Evolutionary conservation across 768 basidiomycete species (phyloP), one percentile per base, ranked within the genome.

Genomic region (Boletus rubescentipes): DNA sequence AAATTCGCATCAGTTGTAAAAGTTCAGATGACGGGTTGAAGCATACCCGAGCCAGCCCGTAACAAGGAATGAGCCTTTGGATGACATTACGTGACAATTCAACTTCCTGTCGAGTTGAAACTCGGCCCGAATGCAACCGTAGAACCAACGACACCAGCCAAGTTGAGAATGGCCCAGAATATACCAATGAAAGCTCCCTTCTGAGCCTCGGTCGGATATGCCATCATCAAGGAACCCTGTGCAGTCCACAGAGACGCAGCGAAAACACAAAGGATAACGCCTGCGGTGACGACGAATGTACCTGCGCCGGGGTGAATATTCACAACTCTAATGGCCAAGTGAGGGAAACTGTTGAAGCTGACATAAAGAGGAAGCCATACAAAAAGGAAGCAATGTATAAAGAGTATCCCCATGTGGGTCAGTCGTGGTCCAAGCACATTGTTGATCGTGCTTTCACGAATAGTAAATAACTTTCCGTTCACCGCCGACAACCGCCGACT

Each of bases 131-230:
- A 76, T 10, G 89, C 82, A 26, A 92, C 86, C 12, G 87, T 75
- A 18, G 89, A 80, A 21, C 91, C 90, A 42, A 93, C 83, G 40
- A 93, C 87, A 42, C 84, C 85, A 34, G 89, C 89, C 30, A 91
- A 55, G 60, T 91, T 91, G 75, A 93, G 91, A 58, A 92, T 87
- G 36, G 80, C 74, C 82, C 82, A 82, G 67, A 83, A 83, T 45
- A 83, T 57, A 31, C 72, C 73, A 54, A 83, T 81, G 16, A 73
- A 74, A 54, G 68, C 69, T 14, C 82, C 82, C 60, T 83, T 83
- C 61, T 82, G 77, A 48, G 80, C 78, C 57, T 83, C 82, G 2
- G 78, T 72, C 5, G 82, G 81, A 54, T 82, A 80, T 7, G 75
- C 70, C 79, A 82, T 76, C 81, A 83, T 82, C 57, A 83, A 68